Percentiles rank a stretch among this genome's conserved stretches.
Conservation (phyloP, 805 yeast genomes). For the Teunomyces panamensis region DNA sequence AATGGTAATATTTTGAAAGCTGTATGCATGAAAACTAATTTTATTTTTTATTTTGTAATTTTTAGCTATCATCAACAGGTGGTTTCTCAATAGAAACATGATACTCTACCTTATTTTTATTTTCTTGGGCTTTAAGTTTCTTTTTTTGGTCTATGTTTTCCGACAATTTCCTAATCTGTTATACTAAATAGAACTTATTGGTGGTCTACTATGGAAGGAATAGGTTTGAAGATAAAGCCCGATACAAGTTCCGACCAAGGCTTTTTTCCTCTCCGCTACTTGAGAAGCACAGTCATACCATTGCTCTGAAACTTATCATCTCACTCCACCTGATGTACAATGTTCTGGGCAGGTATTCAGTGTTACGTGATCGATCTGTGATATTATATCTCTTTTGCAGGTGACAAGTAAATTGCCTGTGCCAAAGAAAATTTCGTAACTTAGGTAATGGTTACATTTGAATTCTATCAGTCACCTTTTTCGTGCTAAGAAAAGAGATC, state of each 20-base stretch:
- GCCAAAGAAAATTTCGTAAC: not conserved
- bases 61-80: slow-evolving; percentile 3
- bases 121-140: not conserved
- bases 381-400: too few relatives aligned
- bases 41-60: not conserved
- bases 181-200: not conserved
- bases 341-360: not conserved
- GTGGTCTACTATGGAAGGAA: too few relatives aligned
- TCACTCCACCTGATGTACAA: not conserved
- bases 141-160: not conserved
- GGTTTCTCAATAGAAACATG: not conserved
- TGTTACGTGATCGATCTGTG: not conserved
- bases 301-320: too few relatives aligned
- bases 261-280: too few relatives aligned
- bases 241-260: too few relatives aligned
- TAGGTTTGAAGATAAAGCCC: too few relatives aligned
- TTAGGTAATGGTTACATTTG: not conserved
- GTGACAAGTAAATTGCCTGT: not conserved
- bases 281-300: too few relatives aligned
- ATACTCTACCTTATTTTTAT: not conserved
- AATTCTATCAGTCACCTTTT: not conserved
- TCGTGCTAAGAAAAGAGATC: not conserved
- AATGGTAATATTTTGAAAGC: not conserved
- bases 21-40: not conserved
- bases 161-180: not conserved